Conservation (phyloP, 495 filamentous ascomycete species). For the Glutinoglossum americanum region DNA sequence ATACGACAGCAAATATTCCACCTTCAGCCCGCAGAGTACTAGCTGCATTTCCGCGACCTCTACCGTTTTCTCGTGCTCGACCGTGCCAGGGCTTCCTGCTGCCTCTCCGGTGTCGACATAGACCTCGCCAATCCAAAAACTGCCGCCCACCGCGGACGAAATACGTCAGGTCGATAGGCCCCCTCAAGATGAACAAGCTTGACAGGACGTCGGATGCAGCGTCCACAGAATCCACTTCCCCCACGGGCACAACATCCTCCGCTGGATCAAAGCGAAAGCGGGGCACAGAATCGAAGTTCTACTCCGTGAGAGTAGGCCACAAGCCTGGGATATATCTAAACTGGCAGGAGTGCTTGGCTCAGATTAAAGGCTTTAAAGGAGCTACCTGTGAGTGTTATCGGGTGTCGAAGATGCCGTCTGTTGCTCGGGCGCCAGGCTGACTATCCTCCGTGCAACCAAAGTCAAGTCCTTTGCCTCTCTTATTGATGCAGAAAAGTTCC, state of each 20-base stretch:
- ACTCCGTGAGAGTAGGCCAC: conserved; percentile 61
- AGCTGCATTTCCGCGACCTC: too few relatives aligned
- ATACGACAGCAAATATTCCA: neutral
- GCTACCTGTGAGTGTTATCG: conserved; percentile 42
- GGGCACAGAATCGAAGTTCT: conserved; percentile 44
- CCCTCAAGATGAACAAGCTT: neutral
- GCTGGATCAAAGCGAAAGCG: conserved; percentile 46
- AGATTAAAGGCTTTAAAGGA: conserved; percentile 69
- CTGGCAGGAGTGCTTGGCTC: conserved; percentile 61
- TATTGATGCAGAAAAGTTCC: conserved; percentile 58
- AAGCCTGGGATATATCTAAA: conserved; percentile 70
- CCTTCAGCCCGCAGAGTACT: neutral
- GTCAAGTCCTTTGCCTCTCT: conserved; percentile 67
- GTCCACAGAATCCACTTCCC: conserved; percentile 3
- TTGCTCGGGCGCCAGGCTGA: conserved; percentile 6
- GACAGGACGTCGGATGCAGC: neutral
- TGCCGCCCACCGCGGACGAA: neutral
- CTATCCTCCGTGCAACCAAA: conserved; percentile 13
- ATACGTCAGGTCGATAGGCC: neutral
- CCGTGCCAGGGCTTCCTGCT: neutral
- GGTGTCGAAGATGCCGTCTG: neutral
- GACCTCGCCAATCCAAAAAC: neutral
- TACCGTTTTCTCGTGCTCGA: neutral
- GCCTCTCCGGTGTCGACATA: neutral
- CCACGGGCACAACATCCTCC: conserved; percentile 17